These are phyloP conservation scores for Candida golubevii DNA, from an alignment of 805 yeast species.

Conservation along the genomic window DNA sequence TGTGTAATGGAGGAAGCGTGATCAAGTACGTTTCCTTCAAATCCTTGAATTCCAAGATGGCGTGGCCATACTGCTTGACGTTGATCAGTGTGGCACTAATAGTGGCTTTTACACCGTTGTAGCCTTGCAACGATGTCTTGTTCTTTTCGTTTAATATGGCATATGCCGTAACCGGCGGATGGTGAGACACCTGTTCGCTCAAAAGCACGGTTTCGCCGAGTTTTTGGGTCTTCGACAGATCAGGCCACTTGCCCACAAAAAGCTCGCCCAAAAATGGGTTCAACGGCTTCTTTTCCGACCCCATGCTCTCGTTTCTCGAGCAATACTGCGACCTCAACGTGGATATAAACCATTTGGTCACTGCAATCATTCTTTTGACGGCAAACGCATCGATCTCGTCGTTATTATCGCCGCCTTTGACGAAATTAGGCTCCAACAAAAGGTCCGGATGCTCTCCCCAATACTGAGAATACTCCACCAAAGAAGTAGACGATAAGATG, in stretches of 20 bases:
- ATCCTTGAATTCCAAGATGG: slow-evolving; percentile 60
- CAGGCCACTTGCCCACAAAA: slow-evolving; percentile 85
- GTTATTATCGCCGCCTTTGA: slow-evolving; percentile 38
- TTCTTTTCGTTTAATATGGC: slow-evolving; percentile 70
- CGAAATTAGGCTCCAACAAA: slow-evolving; percentile 64
- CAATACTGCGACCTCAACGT: slow-evolving; percentile 92
- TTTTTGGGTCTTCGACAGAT: slow-evolving; percentile 40
- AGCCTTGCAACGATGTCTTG: slow-evolving; percentile 74
- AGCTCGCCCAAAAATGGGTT: slow-evolving; percentile 96
- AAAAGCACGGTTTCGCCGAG: slow-evolving; percentile 74
- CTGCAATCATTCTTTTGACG: slow-evolving; percentile 70
- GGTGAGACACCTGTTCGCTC: slow-evolving; percentile 94
- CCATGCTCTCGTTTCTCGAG: slow-evolving; percentile 84
- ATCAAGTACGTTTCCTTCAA: slow-evolving; percentile 66
- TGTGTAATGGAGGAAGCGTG: slow-evolving; percentile 92
- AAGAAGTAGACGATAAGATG: slow-evolving; percentile 84
- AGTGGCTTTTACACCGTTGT: slow-evolving; percentile 82
- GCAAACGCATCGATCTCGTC: slow-evolving; percentile 39
- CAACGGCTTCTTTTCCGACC: slow-evolving; percentile 95
- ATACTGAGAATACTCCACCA: slow-evolving; percentile 88
- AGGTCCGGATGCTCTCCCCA: slow-evolving; percentile 94
- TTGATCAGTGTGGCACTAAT: slow-evolving; percentile 73
- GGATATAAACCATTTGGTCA: slow-evolving; percentile 85
- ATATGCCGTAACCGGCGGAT: slow-evolving; percentile 97
- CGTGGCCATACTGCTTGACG: slow-evolving; percentile 92